Conservation (phyloP, 805 yeast genomes). For the Yarrowia sp. region DNA sequence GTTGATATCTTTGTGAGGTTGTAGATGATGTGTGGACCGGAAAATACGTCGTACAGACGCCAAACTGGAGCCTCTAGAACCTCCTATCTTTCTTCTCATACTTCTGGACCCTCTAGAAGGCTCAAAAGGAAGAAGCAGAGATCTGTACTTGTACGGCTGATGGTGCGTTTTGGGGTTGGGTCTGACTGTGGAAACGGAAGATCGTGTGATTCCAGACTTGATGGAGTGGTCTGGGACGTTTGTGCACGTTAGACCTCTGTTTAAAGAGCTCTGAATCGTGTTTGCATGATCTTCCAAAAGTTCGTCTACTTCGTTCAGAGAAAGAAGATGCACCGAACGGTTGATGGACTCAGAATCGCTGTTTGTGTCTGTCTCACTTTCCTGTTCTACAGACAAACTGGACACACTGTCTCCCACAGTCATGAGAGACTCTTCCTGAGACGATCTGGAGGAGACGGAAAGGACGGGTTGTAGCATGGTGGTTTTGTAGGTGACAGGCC, state of each 20-base stretch:
- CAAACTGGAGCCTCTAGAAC: background rate
- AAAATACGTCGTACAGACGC: background rate
- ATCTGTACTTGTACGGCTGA: conserved; percentile 23
- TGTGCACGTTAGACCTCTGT: background rate
- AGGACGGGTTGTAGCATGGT: conserved; percentile 7
- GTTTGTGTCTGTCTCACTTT: background rate
- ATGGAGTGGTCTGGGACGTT: background rate
- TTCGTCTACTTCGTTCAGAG: background rate
- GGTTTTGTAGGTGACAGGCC: conserved; percentile 2
- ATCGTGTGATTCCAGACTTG: conserved; percentile 1
- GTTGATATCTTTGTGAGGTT: background rate
- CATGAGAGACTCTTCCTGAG: conserved; percentile 12
- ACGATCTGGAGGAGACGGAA: conserved; percentile 2
- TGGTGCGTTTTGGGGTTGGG: background rate
- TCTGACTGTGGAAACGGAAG: background rate
- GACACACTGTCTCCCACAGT: background rate
- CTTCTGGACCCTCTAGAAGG: background rate
- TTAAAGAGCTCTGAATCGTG: background rate
- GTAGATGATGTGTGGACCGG: background rate
- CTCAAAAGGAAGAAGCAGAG: conserved; percentile 3
- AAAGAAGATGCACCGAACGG: background rate
- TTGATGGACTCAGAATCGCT: background rate
- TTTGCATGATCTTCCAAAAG: background rate
- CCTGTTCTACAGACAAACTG: background rate
- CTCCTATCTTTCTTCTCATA: background rate